These are phyloP conservation scores for Limnomonas spitsbergensis DNA, from an alignment of 139 green algal genomes.

Conservation along the genomic window DNA sequence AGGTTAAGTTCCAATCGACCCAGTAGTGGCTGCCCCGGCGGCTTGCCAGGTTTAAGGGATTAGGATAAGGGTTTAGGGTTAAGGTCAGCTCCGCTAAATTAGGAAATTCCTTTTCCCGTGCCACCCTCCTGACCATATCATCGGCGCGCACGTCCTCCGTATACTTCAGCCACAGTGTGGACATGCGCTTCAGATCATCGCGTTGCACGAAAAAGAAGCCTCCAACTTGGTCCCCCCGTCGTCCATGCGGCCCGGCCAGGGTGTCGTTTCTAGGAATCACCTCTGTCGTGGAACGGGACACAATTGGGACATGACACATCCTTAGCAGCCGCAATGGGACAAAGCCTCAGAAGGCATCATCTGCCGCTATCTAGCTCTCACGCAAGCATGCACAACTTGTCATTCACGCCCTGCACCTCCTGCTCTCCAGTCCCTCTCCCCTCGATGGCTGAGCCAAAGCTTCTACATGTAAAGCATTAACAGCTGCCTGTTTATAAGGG, in stretches of 20 bases:
- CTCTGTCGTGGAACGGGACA: conserved; percentile 25
- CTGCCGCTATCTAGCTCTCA: neutral
- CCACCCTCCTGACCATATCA: conserved; percentile 40
- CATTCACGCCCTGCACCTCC: neutral
- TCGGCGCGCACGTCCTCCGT: conserved; percentile 59
- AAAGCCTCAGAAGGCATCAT: neutral
- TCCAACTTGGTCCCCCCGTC: conserved; percentile 59
- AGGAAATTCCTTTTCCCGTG: too few relatives aligned
- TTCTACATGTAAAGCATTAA: too few relatives aligned
- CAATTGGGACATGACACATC: neutral
- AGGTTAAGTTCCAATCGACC: too few relatives aligned
- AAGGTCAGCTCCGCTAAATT: neutral
- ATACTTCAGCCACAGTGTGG: conserved; percentile 73
- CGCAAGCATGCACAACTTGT: neutral
- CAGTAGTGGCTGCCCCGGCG: too few relatives aligned
- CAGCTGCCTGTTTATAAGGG: too few relatives aligned
- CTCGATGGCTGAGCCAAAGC: too few relatives aligned
- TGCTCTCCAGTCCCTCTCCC: too few relatives aligned
- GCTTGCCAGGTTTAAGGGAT: too few relatives aligned
- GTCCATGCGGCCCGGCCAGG: conserved; percentile 40
- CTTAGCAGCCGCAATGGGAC: neutral
- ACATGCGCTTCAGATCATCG: conserved; percentile 72
- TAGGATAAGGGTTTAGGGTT: neutral
- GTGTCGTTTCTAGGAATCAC: conserved; percentile 65
- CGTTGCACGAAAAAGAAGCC: conserved; percentile 79